Conservation (phyloP, 352 stramenopile genomes). For the Globisporangium takayamanum region DNA sequence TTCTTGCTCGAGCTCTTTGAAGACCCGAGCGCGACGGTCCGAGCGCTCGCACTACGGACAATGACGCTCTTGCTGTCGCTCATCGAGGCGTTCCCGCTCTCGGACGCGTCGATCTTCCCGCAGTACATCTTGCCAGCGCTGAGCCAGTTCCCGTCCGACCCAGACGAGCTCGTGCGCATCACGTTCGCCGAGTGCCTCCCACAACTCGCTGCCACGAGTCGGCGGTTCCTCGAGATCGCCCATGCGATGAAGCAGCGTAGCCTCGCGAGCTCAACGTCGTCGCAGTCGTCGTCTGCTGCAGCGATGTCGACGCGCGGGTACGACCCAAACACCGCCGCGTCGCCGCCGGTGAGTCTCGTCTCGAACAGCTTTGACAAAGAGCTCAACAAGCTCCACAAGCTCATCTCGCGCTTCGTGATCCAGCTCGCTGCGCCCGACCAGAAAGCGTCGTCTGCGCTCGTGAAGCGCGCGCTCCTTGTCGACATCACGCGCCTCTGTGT, state of each 20-base stretch:
- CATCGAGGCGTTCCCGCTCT: slow-evolving; percentile 91
- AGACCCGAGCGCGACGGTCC: slow-evolving; percentile 87
- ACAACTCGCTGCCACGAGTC: slow-evolving; percentile 88
- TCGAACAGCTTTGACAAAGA: slow-evolving; percentile 92
- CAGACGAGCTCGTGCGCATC: slow-evolving; percentile 90
- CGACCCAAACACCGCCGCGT: slow-evolving; percentile 15
- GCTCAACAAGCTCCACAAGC: slow-evolving; percentile 88
- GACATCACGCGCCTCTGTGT: slow-evolving; percentile 95
- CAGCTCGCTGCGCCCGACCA: slow-evolving; percentile 89
- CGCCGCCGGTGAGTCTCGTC: slow-evolving; percentile 39
- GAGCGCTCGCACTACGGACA: slow-evolving; percentile 85
- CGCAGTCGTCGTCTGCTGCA: slow-evolving; percentile 17
- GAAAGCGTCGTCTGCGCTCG: slow-evolving; percentile 87
- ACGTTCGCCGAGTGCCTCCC: slow-evolving; percentile 93
- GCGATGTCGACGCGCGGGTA: slow-evolving; percentile 35
- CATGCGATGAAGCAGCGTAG: slow-evolving; percentile 81
- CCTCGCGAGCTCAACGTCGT: slow-evolving; percentile 32
- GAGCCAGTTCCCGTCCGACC: slow-evolving; percentile 85
- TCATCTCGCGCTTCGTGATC: slow-evolving; percentile 92
- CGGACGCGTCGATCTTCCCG: slow-evolving; percentile 94
- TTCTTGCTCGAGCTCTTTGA: slow-evolving; percentile 92
- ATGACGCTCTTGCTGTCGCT: slow-evolving; percentile 87
- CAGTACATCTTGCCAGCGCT: slow-evolving; percentile 95
- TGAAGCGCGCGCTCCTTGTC: slow-evolving; percentile 92
- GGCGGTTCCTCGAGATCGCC: slow-evolving; percentile 92